Conservation (phyloP, 2,329 filamentous ascomycete species). For the Botrytis squamosa region DNA sequence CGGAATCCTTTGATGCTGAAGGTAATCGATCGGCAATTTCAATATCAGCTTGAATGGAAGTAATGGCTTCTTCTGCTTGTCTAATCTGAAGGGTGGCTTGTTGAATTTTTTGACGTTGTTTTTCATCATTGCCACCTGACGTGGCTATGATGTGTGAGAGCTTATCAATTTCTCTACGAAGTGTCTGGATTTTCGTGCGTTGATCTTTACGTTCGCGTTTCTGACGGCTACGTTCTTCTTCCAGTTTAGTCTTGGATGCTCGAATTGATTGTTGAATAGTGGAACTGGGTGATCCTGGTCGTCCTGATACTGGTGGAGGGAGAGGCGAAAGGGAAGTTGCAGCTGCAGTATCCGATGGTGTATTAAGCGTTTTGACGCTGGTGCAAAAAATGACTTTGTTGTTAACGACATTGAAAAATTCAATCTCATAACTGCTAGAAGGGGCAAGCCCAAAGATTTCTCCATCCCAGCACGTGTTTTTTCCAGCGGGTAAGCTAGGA, state of each 20-base stretch:
- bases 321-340: conserved; percentile 39
- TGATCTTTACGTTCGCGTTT: conserved; percentile 74
- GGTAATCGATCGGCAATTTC: conserved; percentile 64
- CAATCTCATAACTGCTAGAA: conserved; percentile 73
- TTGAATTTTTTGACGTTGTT: conserved; percentile 69
- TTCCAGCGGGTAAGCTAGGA: conserved; percentile 37
- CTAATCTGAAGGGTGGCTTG: conserved; percentile 74
- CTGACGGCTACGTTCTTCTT: conserved; percentile 66
- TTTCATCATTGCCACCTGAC: conserved; percentile 71
- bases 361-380: conserved; percentile 52
- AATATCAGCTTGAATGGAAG: conserved; percentile 57
- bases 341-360: conserved; percentile 34
- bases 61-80: conserved; percentile 59
- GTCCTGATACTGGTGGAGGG: conserved; percentile 58
- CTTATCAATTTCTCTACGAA: conserved; percentile 73
- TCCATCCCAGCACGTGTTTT: conserved; percentile 64
- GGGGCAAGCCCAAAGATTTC: conserved; percentile 69
- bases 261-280: conserved; percentile 76
- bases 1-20: conserved; percentile 54
- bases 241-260: conserved; percentile 66
- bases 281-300: conserved; percentile 73
- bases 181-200: conserved; percentile 63
- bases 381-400: conserved; percentile 67
- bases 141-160: conserved; percentile 65
- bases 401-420: conserved; percentile 69